Evolutionary conservation across 2,329 filamentous ascomycete genomes (phyloP), one percentile per base, ranked within the genome.

Genomic region (Aspergillus proliferans): DNA sequence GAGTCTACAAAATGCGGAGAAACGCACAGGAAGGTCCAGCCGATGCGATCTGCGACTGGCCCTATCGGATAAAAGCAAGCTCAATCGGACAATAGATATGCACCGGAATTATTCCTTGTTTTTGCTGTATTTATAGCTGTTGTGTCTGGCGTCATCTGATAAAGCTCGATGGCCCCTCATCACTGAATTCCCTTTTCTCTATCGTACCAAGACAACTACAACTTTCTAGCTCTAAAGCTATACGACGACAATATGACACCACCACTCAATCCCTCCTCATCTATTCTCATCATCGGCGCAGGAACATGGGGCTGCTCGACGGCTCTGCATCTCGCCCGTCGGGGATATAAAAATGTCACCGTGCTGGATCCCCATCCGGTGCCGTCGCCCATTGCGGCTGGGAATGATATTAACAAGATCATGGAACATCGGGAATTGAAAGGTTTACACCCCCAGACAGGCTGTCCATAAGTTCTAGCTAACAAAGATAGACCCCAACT

Each of bases 291-390:
- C 34, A 58, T 78, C 45, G 76, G 76, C 7, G 73, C 69, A 19
- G 77, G 77, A 8, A 77, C 76, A 0, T 79, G 77, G 63, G 77
- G 77, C 10, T 71, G 71, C 30, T 75, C 72, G 6, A 77, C 76
- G n/a, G 76, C 77, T n/a, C 65, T 77, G 18, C 71, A 78, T 54
- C 67, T 80, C 5, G 71, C 75, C 22, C 69, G 75, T 26, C 66
- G 71, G 45, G 76, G 76, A 38, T 78, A 77, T 56, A 68, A 66
- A 36, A 69, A 75, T 52, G 67, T 79, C 48, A 76, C 68, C 3
- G 70, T 78, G 5, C 63, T 80, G 9, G 76, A 78, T 51, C 69
- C 70, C 0, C 69, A 76, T 48, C 64, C 64, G 0, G 68, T 76
- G 3, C 74, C 75, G 1, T 77, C 73, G 4, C 60, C 65, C 4